Base-by-base conservation (phyloP, 257 asterid genomes). In the Gynochthodes officinalis region DNA sequence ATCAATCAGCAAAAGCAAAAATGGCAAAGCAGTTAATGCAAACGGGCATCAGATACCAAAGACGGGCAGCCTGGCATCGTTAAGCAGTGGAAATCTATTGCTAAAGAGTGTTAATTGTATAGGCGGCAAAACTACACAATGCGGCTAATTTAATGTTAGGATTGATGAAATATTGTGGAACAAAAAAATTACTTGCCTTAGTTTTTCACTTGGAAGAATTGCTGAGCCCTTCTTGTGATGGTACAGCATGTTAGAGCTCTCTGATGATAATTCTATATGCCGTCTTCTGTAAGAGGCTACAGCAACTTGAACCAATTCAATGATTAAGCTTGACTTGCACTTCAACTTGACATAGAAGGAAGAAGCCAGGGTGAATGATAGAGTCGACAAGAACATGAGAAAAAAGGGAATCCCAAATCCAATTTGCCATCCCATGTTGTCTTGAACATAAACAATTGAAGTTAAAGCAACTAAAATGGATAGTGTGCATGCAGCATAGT, bases 401-500 rank as follows among this genome's bases (percentile, higher is more conserved):
- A 80, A 37, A 28, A 75, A 82, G 0, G 93, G 88, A 61, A 86
- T 84, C 0, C 89, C 96, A 42, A 87, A 90, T 15, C 98, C 98
- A 8, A 92, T 48, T 40, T 72, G 67, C 96, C 96, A 92, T 69
- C 97, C 98, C 70, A 82, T 9, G 70, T 82, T 85, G 60, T 83
- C 96, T 87, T 92, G 96, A 78, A 92, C 78, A 58, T 88, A 88
- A 50, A 92, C 97, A 12, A 92, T 75, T 28, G 83, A 78, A 2
- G 92, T 88, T 12, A 83, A 50, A 32, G 89, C 86, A 40, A 89
- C 16, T 4, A 92, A 74, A 46, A 87, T 7, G 0, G 93, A 83
- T 0, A 88, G 0, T 5, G 79, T 77, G 70, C 44, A 71, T 0
- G 78, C 30, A 49, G 89, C 96, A 58, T 89, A 90, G 75, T 90